Conservation (phyloP, 352 stramenopile genomes). For the Globisporangium canariense region DNA sequence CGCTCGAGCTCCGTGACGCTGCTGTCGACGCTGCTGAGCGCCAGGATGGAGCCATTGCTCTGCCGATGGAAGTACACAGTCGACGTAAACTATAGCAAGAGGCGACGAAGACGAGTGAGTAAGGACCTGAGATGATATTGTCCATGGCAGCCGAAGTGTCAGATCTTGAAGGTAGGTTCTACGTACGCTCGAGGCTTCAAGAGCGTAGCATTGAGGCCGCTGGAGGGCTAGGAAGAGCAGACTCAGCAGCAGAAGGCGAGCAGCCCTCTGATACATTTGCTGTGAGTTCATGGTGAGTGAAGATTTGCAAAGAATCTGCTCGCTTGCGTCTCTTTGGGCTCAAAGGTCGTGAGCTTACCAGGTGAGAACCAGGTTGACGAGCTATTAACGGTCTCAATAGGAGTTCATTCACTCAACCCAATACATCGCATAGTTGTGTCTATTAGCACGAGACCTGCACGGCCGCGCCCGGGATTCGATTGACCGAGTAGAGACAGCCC, state of each 20-base stretch:
- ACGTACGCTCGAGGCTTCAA: not conserved
- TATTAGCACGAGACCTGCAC: slow-evolving; percentile 53
- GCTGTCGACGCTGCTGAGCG: slow-evolving; percentile 40
- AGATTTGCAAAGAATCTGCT: too few relatives aligned
- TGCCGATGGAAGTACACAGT: slow-evolving; percentile 67
- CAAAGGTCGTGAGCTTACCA: not conserved
- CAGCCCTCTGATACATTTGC: not conserved
- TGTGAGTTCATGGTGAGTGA: not conserved
- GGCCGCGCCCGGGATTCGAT: slow-evolving; percentile 59
- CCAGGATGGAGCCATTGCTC: slow-evolving; percentile 48
- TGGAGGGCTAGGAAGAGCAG: not conserved
- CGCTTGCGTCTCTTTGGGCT: not conserved
- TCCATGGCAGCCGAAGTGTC: not conserved
- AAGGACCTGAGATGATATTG: not conserved
- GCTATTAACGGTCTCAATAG: not conserved
- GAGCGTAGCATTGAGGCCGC: not conserved
- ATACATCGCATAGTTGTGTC: not conserved
- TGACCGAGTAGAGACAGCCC: slow-evolving; percentile 89
- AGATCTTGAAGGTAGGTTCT: not conserved
- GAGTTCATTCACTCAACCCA: not conserved
- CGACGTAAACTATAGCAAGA: slow-evolving; percentile 25
- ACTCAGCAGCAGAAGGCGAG: not conserved
- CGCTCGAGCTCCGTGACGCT: slow-evolving; percentile 30
- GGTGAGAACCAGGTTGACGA: not conserved
- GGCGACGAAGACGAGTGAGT: too few relatives aligned